Evolutionary conservation across 2,329 filamentous ascomycete genomes (phyloP).

Genomic region (Diaporthe sp.): DNA sequence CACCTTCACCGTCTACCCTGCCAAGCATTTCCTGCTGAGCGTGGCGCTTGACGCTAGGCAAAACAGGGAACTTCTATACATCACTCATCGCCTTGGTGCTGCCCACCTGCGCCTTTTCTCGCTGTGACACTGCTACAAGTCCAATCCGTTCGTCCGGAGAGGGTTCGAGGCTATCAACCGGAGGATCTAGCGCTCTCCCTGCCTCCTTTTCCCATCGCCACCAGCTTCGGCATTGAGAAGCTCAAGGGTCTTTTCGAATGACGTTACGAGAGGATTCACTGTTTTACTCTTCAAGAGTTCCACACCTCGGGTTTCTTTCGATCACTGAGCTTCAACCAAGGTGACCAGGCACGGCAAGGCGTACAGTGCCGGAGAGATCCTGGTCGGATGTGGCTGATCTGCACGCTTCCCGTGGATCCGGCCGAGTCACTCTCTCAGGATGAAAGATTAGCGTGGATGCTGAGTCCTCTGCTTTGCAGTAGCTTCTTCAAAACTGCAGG

Average conservation of each 20-base stretch:
- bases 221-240: neutral
- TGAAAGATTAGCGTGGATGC: neutral
- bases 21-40: slow-evolving; percentile 18
- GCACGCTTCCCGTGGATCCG: slow-evolving; percentile 17
- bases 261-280: neutral
- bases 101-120: neutral
- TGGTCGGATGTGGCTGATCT: slow-evolving; percentile 3
- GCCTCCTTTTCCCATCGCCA: neutral
- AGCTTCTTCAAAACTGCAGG: neutral
- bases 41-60: neutral
- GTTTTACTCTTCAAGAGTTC: neutral
- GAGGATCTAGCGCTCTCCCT: neutral
- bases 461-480: slow-evolving; percentile 8
- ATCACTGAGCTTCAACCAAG: neutral
- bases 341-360: neutral
- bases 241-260: neutral
- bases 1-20: neutral
- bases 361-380: neutral
- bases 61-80: neutral
- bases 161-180: neutral
- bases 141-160: slow-evolving; percentile 5
- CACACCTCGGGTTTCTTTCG: neutral
- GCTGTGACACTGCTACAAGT: neutral
- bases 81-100: neutral
- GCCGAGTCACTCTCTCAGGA: neutral